These are phyloP conservation scores for Pestalotiopsis sp. DNA, from an alignment of 2,329 filamentous ascomycete genomes.

Conservation along the genomic window DNA sequence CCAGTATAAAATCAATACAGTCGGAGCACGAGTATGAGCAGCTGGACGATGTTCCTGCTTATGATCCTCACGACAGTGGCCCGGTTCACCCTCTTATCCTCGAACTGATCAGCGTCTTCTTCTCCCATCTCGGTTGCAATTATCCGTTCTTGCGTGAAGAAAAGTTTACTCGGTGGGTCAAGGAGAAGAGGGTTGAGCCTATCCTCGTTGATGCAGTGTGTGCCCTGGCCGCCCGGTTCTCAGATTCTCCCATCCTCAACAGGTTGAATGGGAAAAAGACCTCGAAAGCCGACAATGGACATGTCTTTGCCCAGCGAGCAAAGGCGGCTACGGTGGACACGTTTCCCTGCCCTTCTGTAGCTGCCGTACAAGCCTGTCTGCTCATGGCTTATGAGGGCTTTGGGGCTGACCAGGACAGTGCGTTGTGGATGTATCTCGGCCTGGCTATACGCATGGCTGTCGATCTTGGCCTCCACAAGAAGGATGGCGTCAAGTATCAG, in stretches of 20 bases:
- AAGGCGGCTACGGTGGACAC: slow-evolving; percentile 83
- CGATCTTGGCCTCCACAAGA: slow-evolving; percentile 79
- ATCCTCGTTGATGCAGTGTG: slow-evolving; percentile 88
- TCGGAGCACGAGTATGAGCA: slow-evolving; percentile 43
- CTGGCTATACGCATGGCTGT: slow-evolving; percentile 83
- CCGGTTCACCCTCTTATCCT: slow-evolving; percentile 77
- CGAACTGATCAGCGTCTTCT: slow-evolving; percentile 79
- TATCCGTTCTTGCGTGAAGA: slow-evolving; percentile 79
- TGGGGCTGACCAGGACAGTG: slow-evolving; percentile 84
- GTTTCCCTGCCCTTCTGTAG: slow-evolving; percentile 79
- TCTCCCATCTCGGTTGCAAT: slow-evolving; percentile 79
- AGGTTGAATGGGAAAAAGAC: slow-evolving; percentile 50
- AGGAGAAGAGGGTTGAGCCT: slow-evolving; percentile 79
- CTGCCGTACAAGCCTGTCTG: slow-evolving; percentile 81
- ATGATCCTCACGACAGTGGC: slow-evolving; percentile 70
- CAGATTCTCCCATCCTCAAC: slow-evolving; percentile 57
- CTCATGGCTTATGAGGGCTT: slow-evolving; percentile 89
- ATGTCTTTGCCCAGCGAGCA: slow-evolving; percentile 78
- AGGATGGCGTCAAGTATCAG: slow-evolving; percentile 70
- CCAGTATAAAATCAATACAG: slow-evolving; percentile 39
- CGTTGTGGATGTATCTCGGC: slow-evolving; percentile 91
- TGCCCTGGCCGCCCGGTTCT: slow-evolving; percentile 80
- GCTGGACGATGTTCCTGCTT: slow-evolving; percentile 66
- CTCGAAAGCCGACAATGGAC: slow-evolving; percentile 69
- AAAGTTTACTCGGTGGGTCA: slow-evolving; percentile 73